Conservation (phyloP, 768 basidiomycete genomes). For the Kwoniella europaea region DNA sequence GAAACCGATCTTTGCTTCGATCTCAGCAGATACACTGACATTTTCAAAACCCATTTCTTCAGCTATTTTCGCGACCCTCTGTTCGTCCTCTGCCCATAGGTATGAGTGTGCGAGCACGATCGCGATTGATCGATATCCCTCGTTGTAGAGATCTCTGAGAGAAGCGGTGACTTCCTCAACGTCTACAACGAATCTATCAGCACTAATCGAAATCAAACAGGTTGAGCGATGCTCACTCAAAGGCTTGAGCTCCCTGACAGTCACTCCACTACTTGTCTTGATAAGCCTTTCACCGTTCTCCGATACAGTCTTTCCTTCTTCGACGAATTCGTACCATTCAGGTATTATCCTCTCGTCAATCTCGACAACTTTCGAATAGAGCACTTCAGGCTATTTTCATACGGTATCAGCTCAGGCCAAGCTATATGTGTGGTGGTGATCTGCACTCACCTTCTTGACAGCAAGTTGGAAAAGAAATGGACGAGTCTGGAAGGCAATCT, state of each 20-base stretch:
- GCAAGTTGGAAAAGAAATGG: slow-evolving; percentile 75
- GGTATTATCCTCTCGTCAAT: slow-evolving; percentile 39
- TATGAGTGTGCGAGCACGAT: slow-evolving; percentile 50
- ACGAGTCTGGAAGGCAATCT: slow-evolving; percentile 59
- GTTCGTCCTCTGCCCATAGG: slow-evolving; percentile 85
- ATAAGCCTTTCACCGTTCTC: slow-evolving; percentile 32
- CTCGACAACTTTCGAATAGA: slow-evolving; percentile 22
- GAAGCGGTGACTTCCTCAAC: slow-evolving; percentile 19
- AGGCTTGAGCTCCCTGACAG: slow-evolving; percentile 28
- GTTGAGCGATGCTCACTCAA: slow-evolving; percentile 4
- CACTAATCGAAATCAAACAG: neutral
- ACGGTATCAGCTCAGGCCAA: no score
- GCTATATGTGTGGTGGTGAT: no score
- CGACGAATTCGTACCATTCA: slow-evolving; percentile 30
- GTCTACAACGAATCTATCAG: slow-evolving; percentile 1
- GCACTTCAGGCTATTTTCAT: slow-evolving; percentile 23
- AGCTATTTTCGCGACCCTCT: slow-evolving; percentile 72
- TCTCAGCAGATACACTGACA: slow-evolving; percentile 27
- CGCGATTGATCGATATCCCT: slow-evolving; percentile 68
- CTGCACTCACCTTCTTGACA: slow-evolving; percentile 62
- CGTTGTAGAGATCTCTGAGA: slow-evolving; percentile 42
- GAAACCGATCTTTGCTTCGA: slow-evolving; percentile 40
- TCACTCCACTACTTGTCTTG: slow-evolving; percentile 28
- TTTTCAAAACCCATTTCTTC: slow-evolving; percentile 74
- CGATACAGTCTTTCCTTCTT: slow-evolving; percentile 20